Conservation (phyloP, 163 green algal species). For the Smithsoniella earleae region DNA sequence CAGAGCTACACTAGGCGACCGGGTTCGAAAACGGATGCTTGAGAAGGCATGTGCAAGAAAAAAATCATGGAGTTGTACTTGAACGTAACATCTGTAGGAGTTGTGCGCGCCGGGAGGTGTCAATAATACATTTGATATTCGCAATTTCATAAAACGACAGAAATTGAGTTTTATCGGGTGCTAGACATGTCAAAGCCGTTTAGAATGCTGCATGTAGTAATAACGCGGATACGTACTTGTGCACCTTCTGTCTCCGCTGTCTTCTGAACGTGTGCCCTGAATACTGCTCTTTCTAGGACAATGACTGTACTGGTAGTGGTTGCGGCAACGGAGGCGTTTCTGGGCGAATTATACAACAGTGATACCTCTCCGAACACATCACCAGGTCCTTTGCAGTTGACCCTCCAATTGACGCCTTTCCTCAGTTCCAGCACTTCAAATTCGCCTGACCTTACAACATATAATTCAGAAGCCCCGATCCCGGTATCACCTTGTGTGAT, state of each 20-base stretch:
- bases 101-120: too few species aligned
- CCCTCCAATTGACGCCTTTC: constrained; percentile 66
- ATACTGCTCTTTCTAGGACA: constrained; percentile 75
- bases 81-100: too few species aligned
- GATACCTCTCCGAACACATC: constrained; percentile 89
- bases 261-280: constrained; percentile 43
- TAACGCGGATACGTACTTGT: too few species aligned
- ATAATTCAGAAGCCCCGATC: constrained; percentile 64
- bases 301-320: constrained; percentile 72
- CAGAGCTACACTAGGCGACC: too few species aligned
- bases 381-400: constrained; percentile 78
- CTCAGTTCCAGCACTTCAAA: constrained; percentile 70
- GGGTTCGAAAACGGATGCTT: too few species aligned
- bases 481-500: constrained; percentile 83
- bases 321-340: constrained; percentile 76
- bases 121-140: constrained; percentile 20
- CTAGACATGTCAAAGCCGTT: too few species aligned
- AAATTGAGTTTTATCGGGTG: not conserved
- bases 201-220: too few species aligned
- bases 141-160: not conserved
- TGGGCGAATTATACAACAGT: constrained; percentile 79
- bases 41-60: too few species aligned
- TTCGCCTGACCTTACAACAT: constrained; percentile 80
- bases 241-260: constrained; percentile 22
- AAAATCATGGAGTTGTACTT: too few species aligned